Conservation (phyloP, 2,329 filamentous ascomycete genomes). For the Magnaporthiopsis rhizophila region DNA sequence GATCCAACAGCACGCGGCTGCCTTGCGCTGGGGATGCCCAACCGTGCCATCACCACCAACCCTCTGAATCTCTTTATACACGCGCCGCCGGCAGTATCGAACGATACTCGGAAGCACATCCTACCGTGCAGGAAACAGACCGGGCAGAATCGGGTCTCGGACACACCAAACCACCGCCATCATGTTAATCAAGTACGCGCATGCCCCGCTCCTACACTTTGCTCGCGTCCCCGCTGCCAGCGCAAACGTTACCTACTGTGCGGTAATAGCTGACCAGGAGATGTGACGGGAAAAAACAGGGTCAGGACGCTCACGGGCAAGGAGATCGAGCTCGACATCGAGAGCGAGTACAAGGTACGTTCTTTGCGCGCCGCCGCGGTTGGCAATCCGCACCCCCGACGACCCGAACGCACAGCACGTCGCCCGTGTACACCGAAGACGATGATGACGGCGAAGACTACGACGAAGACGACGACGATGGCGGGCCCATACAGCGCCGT, state of each 20-base stretch:
- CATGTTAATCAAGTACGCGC: slow-evolving; percentile 44
- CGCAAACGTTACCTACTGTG: not conserved
- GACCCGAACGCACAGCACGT: not conserved
- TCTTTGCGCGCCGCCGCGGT: too few species aligned
- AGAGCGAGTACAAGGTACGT: slow-evolving; percentile 80
- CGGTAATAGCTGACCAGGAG: slow-evolving; percentile 7
- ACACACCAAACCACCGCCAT: slow-evolving; percentile 17
- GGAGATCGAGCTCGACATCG: slow-evolving; percentile 97
- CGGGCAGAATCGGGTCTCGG: not conserved
- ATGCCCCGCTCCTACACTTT: not conserved
- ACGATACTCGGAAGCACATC: not conserved
- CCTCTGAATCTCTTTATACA: not conserved
- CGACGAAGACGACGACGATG: not conserved
- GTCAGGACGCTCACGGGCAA: slow-evolving; percentile 97
- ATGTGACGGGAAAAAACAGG: slow-evolving; percentile 42
- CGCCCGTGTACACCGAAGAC: not conserved
- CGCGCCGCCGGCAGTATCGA: not conserved
- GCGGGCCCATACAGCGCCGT: not conserved
- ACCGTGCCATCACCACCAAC: not conserved
- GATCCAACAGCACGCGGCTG: not conserved
- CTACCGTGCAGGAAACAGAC: not conserved
- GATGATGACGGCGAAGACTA: not conserved
- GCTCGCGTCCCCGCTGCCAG: slow-evolving; percentile 1
- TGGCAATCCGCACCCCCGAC: not conserved
- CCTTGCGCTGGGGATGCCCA: not conserved